Percentiles rank a stretch among this genome's conserved stretches.
These are phyloP conservation scores for Echeveria elegans DNA, from an alignment of 164 flowering plant species.

Conservation along the genomic window DNA sequence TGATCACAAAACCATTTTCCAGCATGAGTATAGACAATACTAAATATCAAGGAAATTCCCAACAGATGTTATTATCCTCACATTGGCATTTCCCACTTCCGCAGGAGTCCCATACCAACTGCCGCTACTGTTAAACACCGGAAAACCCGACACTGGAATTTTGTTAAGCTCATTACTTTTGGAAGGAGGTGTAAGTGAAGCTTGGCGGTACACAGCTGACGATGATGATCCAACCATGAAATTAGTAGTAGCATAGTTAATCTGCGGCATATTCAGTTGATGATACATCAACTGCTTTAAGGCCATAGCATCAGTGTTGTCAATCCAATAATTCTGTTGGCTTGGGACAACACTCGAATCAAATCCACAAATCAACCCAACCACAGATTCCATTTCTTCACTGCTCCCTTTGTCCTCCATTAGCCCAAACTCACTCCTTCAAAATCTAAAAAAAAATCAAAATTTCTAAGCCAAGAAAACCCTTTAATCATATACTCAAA, in stretches of 20 bases:
- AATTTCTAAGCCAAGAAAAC: not conserved
- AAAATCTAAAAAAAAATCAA: not conserved
- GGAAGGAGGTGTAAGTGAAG: conserved; percentile 8
- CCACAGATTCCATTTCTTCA: not conserved
- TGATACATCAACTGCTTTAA: conserved; percentile 10
- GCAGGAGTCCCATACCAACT: conserved; percentile 9
- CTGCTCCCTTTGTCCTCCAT: conserved; percentile 7
- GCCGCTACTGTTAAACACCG: conserved; percentile 10
- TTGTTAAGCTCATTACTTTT: conserved; percentile 8
- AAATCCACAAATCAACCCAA: not conserved
- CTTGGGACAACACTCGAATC: conserved; percentile 7
- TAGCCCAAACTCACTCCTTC: not conserved
- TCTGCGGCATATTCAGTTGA: conserved; percentile 10
- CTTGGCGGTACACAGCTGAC: not conserved
- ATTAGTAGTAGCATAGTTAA: conserved; percentile 12
- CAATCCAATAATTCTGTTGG: not conserved
- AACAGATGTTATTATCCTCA: not conserved
- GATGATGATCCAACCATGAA: conserved; percentile 16
- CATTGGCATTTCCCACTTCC: not conserved
- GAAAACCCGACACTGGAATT: too few relatives aligned
- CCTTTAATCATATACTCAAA: not conserved
- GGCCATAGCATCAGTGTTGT: conserved; percentile 9
- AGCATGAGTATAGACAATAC: not conserved
- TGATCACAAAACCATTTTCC: not conserved
- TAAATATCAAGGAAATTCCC: not conserved